Conservation (phyloP, 768 basidiomycete genomes). For the Sutorius australiensis region DNA sequence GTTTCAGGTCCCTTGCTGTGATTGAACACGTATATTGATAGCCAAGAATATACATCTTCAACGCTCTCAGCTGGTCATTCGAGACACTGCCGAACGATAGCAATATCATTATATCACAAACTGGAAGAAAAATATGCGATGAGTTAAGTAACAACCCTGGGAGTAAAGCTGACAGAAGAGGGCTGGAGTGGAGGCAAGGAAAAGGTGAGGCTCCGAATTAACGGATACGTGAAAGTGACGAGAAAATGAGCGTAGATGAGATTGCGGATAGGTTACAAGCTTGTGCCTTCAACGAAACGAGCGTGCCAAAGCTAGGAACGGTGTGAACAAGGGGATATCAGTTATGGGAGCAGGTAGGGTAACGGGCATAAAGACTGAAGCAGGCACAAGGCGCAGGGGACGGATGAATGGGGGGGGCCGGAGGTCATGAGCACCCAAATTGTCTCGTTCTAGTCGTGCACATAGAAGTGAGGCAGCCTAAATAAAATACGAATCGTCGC, state of each 20-base stretch:
- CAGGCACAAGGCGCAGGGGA: slow-evolving; percentile 20
- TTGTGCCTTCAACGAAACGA: slow-evolving; percentile 29
- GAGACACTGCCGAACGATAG: slow-evolving; percentile 18
- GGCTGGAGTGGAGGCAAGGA: slow-evolving; percentile 8
- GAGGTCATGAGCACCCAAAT: slow-evolving; percentile 27
- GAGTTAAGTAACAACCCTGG: slow-evolving; percentile 32
- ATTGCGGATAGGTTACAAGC: slow-evolving; percentile 32
- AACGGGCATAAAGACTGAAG: slow-evolving; percentile 21
- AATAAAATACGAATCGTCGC: slow-evolving; percentile 16
- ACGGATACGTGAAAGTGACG: slow-evolving; percentile 18
- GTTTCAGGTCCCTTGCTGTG: slow-evolving; percentile 30
- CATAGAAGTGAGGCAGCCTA: slow-evolving; percentile 20
- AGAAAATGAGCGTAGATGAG: slow-evolving; percentile 31
- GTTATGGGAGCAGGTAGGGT: slow-evolving; percentile 29
- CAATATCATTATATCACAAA: slow-evolving; percentile 43
- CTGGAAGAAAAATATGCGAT: slow-evolving; percentile 33
- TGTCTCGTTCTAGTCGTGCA: slow-evolving; percentile 25
- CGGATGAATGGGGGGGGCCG: slow-evolving; percentile 12
- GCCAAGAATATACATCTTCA: neutral
- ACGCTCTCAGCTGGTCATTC: neutral
- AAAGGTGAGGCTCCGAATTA: slow-evolving; percentile 11
- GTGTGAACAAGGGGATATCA: slow-evolving; percentile 26
- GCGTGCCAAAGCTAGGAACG: slow-evolving; percentile 19
- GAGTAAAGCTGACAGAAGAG: slow-evolving; percentile 19
- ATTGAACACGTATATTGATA: neutral